Conservation (phyloP, 805 yeast species). For the Candida ovalis region DNA sequence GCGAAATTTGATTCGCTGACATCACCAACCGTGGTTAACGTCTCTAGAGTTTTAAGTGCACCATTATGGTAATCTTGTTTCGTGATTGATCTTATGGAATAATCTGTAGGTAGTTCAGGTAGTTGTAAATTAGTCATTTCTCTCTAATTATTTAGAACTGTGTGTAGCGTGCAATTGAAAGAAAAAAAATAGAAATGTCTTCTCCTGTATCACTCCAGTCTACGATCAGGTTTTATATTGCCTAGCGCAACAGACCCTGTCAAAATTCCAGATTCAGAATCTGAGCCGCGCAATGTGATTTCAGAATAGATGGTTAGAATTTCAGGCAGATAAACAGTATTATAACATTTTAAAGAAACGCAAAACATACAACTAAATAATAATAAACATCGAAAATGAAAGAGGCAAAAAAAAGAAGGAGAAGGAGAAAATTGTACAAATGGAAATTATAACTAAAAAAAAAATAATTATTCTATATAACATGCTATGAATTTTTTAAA, state of each 20-base stretch:
- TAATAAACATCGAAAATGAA: not conserved
- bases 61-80: conserved; percentile 58
- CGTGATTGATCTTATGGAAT: conserved; percentile 56
- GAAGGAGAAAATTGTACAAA: not conserved
- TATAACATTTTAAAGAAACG: not conserved
- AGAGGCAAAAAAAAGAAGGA: not conserved
- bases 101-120: conserved; percentile 55
- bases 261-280: too few species aligned
- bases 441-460: not conserved
- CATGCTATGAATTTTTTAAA: not conserved
- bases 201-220: too few species aligned
- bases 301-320: too few species aligned
- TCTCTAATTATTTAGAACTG: too few species aligned
- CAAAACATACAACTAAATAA: not conserved
- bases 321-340: not conserved
- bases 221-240: too few species aligned
- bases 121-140: not conserved
- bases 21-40: conserved; percentile 80
- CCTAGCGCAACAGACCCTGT: too few species aligned
- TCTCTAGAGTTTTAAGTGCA: conserved; percentile 57
- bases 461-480: not conserved
- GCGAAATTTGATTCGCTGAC: conserved; percentile 49
- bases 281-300: too few species aligned
- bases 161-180: too few species aligned
- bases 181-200: too few species aligned